Evolutionary conservation across 2,329 filamentous ascomycete species (phyloP), one percentile per base, ranked within the genome.

Genomic region (Fusarium avenaceum): DNA sequence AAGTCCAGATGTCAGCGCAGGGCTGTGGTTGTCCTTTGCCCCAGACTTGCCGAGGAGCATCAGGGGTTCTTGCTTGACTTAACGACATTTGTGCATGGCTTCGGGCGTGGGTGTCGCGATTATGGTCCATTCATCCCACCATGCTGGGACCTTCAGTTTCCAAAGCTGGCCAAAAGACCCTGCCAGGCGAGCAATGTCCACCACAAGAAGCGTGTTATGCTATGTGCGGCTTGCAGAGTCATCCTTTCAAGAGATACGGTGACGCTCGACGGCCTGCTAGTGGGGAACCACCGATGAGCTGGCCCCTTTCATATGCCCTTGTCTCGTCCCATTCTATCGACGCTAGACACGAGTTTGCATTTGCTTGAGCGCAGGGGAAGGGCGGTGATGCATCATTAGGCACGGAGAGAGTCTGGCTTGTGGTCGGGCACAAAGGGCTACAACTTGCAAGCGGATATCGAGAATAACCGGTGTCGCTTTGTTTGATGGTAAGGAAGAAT

Each of bases 371-470:
- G 55, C 60, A 68, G 52, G 70, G 60, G 68, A 71, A 70, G 65
- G 63, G 71, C 70, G 66, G 69, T 67, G 72, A 74, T 74, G 72
- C 72, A 72, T 74, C 69, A 65, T 74, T 72, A 71, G 72, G 70
- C 72, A 63, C 32, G 44, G 59, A 72, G 71, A 54, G 20, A 51
- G 47, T 46, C 33, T 60, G 51, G 26, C 51, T 38, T 32, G 20
- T 62, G 58, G 67, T 73, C 70, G 71, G 71, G 71, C 71, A 72
- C 62, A 65, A 71, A 73, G 57, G 51, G 49, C 55, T 48, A 24
- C 39, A 53, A 57, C 51, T 50, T 49, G 32, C 32, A 58, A 52
- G 54, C 48, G 53, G 51, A 57, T 51, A 56, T 49, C 28, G 35
- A 55, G 38, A 48, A 55, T 45, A 49, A 50, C 40, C 38, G 40